Percentiles rank a stretch among this genome's conserved stretches.
These are phyloP conservation scores for Salvia splendens DNA, from an alignment of 257 asterid species.

Conservation along the genomic window DNA sequence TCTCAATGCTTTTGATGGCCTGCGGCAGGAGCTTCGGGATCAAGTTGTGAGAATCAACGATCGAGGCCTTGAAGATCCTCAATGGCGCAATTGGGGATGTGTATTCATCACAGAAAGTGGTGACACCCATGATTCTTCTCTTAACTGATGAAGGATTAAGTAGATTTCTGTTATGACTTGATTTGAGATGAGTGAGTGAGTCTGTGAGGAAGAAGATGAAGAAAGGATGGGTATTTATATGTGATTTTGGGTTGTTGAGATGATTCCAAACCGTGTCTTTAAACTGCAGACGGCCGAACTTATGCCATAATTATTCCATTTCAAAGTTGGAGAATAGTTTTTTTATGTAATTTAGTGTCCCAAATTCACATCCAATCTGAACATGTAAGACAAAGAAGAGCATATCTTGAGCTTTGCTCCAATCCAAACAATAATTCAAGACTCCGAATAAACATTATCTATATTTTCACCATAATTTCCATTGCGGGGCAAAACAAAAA, in stretches of 20 bases:
- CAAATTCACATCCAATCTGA: neutral
- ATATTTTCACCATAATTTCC: neutral
- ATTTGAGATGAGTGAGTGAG: neutral
- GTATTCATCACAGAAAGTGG: slow-evolving; percentile 45
- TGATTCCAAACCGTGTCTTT: slow-evolving; percentile 28
- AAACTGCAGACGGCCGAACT: slow-evolving; percentile 26
- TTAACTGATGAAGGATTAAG: slow-evolving; percentile 8
- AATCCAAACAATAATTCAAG: neutral
- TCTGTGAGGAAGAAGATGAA: slow-evolving; percentile 6
- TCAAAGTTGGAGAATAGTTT: neutral
- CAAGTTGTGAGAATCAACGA: slow-evolving; percentile 45
- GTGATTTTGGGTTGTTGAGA: neutral
- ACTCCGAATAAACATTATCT: neutral
- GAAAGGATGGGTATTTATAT: slow-evolving; percentile 9
- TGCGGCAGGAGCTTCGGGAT: slow-evolving; percentile 51
- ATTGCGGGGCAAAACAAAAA: neutral
- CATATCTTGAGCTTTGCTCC: slow-evolving; percentile 15
- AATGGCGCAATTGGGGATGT: slow-evolving; percentile 41
- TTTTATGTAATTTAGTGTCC: neutral
- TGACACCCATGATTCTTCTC: slow-evolving; percentile 32
- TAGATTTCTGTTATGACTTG: slow-evolving; percentile 7
- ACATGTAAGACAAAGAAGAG: slow-evolving; percentile 24
- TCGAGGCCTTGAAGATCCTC: slow-evolving; percentile 54
- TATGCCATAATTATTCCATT: slow-evolving; percentile 14
- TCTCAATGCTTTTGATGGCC: slow-evolving; percentile 43